Conservation (phyloP, 495 filamentous ascomycete genomes). For the Aspergillus steynii region DNA sequence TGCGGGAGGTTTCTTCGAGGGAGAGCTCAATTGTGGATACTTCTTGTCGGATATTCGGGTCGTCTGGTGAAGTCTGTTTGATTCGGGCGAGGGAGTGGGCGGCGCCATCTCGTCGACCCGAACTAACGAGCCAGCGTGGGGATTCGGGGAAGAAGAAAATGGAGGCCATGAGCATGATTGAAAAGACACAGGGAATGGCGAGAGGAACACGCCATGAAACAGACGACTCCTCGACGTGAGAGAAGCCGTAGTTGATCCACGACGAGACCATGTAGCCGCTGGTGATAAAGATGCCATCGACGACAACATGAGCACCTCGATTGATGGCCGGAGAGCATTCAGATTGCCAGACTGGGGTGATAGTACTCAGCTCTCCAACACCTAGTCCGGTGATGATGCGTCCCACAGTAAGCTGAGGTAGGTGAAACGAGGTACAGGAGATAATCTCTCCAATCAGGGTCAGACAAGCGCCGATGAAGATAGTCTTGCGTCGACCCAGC, state of each 20-base stretch:
- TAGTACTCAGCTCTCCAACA: slow-evolving; percentile 43
- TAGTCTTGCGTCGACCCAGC: slow-evolving; percentile 34
- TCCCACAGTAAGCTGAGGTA: slow-evolving; percentile 44
- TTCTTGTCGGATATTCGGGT: slow-evolving; percentile 27
- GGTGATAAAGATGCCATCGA: slow-evolving; percentile 51
- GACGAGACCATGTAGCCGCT: slow-evolving; percentile 42
- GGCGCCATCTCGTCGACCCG: slow-evolving; percentile 55
- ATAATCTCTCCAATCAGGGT: slow-evolving; percentile 29
- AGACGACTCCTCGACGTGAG: slow-evolving; percentile 36
- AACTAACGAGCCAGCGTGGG: slow-evolving; percentile 58
- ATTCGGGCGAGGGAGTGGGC: slow-evolving; percentile 30
- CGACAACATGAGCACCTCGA: slow-evolving; percentile 36
- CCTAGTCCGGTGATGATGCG: slow-evolving; percentile 47
- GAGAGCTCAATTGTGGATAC: slow-evolving; percentile 37
- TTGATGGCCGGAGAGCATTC: slow-evolving; percentile 42
- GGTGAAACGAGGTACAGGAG: slow-evolving; percentile 42
- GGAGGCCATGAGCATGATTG: slow-evolving; percentile 55
- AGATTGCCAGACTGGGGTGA: slow-evolving; percentile 52
- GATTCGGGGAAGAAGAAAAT: slow-evolving; percentile 64
- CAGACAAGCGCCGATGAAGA: slow-evolving; percentile 26
- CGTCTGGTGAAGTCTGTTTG: slow-evolving; percentile 22
- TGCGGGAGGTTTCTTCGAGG: slow-evolving; percentile 28
- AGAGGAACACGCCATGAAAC: slow-evolving; percentile 50
- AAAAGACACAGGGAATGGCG: slow-evolving; percentile 59
- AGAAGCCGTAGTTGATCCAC: slow-evolving; percentile 47